A percentile compares a stretch with the other conserved stretches of the same genome.
Conservation (phyloP, 1,284 basidiomycete genomes). For the Coniferiporia sulphurascens region DNA sequence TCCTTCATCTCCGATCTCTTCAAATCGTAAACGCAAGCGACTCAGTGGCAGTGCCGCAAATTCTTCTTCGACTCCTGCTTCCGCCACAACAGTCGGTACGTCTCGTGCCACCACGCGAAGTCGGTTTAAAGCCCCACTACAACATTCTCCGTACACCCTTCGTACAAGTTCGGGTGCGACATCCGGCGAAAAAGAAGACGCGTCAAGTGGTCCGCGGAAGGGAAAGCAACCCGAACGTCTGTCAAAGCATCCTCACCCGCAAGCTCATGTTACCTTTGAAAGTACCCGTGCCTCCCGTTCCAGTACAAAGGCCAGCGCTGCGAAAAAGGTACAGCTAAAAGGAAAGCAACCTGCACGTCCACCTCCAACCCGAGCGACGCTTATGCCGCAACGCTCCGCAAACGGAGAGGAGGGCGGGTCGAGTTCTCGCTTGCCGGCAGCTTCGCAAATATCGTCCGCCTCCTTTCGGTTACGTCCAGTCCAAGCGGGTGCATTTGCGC, state of each 20-base stretch:
- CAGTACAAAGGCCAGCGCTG: not conserved
- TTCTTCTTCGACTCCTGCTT: not conserved
- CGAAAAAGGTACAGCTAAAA: not conserved
- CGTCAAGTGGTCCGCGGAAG: too few species aligned
- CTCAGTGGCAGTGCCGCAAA: not conserved
- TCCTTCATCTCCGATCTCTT: not conserved
- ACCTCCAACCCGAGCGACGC: not conserved
- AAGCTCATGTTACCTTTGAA: too few species aligned
- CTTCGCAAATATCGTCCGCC: not conserved
- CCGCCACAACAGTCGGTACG: not conserved
- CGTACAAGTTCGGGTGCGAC: too few species aligned
- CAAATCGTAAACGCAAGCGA: not conserved
- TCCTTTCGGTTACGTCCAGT: slow-evolving; percentile 5
- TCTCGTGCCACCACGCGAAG: not conserved
- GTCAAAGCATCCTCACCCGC: too few species aligned
- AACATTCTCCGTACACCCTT: too few species aligned
- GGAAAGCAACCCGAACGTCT: too few species aligned
- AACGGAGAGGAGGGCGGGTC: not conserved
- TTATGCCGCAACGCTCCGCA: not conserved
- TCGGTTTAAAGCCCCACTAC: too few species aligned
- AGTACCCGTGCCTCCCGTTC: too few species aligned
- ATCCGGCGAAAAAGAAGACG: too few species aligned
- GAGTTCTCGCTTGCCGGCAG: not conserved
- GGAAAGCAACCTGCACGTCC: not conserved
- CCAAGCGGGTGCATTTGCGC: not conserved